A percentile compares a stretch with the other conserved stretches of the same genome.
These are phyloP conservation scores for Exophiala sp. DNA, from an alignment of 2,329 filamentous ascomycete genomes.

Conservation along the genomic window DNA sequence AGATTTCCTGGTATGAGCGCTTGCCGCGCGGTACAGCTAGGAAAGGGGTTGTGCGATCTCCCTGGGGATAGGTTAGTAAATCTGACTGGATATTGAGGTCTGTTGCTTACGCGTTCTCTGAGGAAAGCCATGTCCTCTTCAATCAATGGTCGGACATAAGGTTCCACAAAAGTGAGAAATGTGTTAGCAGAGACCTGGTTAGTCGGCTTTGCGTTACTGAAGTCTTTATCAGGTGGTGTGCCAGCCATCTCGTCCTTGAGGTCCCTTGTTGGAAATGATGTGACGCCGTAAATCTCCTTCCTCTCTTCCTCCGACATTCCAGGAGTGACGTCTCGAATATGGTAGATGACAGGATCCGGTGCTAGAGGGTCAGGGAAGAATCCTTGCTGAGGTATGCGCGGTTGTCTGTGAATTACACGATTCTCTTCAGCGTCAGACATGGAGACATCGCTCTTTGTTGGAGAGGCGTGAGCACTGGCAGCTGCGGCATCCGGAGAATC, in stretches of 20 bases:
- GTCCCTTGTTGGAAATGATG: conserved; percentile 75
- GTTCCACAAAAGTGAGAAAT: conserved; percentile 88
- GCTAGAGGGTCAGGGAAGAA: conserved; percentile 90
- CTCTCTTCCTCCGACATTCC: conserved; percentile 82
- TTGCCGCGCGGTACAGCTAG: conserved; percentile 80
- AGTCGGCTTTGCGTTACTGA: conserved; percentile 86
- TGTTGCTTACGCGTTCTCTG: conserved; percentile 63
- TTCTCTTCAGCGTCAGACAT: conserved; percentile 48
- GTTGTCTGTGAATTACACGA: conserved; percentile 55
- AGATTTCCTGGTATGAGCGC: conserved; percentile 81
- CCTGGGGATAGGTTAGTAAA: conserved; percentile 39
- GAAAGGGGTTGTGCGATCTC: conserved; percentile 79
- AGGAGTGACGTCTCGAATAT: conserved; percentile 72
- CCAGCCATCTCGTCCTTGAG: conserved; percentile 83
- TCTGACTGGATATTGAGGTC: background rate
- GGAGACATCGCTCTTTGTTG: conserved; percentile 62
- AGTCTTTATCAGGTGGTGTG: conserved; percentile 87
- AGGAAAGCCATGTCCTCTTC: conserved; percentile 94
- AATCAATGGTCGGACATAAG: conserved; percentile 81
- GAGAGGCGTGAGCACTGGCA: conserved; percentile 59
- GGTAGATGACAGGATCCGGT: conserved; percentile 88
- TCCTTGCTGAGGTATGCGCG: conserved; percentile 70
- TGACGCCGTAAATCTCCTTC: conserved; percentile 83
- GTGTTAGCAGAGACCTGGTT: conserved; percentile 93
- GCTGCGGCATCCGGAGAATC: conserved; percentile 35